phyloP scores from a whole-genome alignment of 106 monocot genomes.

The Iris macrosiphon region DNA sequence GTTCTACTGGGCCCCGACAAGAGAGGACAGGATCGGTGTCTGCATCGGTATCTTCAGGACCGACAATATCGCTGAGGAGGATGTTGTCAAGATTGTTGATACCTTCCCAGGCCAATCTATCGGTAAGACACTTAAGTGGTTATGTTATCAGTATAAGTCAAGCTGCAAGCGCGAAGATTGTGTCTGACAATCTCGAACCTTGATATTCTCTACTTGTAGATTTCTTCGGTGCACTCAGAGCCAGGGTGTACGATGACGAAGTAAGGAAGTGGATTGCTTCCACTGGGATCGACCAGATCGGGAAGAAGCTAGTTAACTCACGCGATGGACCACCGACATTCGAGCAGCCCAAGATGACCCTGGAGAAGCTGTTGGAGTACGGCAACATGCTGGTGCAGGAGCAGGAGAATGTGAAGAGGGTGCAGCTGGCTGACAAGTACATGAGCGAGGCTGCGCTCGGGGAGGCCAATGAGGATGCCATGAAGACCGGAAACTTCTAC shows the following conservation, averaged over 20 bases:
- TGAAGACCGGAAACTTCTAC: conserved; percentile 62
- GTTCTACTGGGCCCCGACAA: conserved; percentile 99
- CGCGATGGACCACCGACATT: conserved; percentile 70
- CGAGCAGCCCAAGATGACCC: conserved; percentile 77
- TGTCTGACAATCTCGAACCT: background rate
- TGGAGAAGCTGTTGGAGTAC: conserved; percentile 87
- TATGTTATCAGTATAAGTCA: too few species aligned
- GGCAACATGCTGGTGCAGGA: conserved; percentile 88
- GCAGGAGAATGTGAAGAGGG: conserved; percentile 98
- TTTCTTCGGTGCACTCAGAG: conserved; percentile 90
- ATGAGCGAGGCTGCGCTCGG: conserved; percentile 84
- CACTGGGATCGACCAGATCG: conserved; percentile 46
- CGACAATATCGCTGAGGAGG: conserved; percentile 55
- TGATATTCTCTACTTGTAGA: conserved; percentile 25
- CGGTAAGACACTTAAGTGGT: conserved; percentile 35
- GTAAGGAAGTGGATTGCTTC: conserved; percentile 79
- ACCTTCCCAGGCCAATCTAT: conserved; percentile 96
- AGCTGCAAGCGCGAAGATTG: background rate
- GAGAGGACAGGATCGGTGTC: conserved; percentile 82
- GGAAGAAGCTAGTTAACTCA: conserved; percentile 84
- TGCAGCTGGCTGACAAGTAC: conserved; percentile 92
- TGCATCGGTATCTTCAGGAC: conserved; percentile 85
- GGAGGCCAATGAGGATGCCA: conserved; percentile 68
- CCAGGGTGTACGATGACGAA: conserved; percentile 86
- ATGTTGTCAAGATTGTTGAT: conserved; percentile 76